Evolutionary conservation across 495 filamentous ascomycete genomes (phyloP).

Genomic region (Penicillium bialowiezense): DNA sequence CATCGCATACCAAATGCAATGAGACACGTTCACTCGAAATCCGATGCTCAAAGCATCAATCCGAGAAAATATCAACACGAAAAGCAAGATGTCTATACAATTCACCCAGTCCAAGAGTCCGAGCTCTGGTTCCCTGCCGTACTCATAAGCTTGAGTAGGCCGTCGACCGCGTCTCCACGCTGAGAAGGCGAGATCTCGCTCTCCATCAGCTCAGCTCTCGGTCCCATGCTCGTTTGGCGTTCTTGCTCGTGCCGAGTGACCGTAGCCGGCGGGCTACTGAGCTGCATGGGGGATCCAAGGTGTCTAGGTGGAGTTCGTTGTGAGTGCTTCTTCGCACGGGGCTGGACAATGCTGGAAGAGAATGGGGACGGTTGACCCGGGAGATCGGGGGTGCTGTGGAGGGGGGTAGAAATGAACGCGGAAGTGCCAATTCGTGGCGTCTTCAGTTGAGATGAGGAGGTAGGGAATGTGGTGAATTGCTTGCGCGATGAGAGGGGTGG

Average conservation of each 20-base stretch:
- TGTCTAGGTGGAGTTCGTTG: conserved; percentile 22
- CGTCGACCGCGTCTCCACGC: conserved; percentile 41
- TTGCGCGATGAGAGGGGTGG: conserved; percentile 16
- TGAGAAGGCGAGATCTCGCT: conserved; percentile 28
- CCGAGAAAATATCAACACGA: not conserved
- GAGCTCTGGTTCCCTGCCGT: conserved; percentile 22
- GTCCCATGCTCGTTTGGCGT: conserved; percentile 8
- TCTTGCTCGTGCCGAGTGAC: conserved; percentile 17
- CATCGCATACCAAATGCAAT: not conserved
- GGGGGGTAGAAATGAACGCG: conserved; percentile 19
- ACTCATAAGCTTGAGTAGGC: conserved; percentile 40
- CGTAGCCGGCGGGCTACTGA: conserved; percentile 37
- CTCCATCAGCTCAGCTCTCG: conserved; percentile 9
- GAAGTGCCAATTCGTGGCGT: conserved; percentile 23
- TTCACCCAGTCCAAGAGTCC: conserved; percentile 21
- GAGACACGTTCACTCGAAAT: not conserved
- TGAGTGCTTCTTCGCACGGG: conserved; percentile 22
- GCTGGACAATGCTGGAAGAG: conserved; percentile 5
- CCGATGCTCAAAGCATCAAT: not conserved
- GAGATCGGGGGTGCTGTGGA: conserved; percentile 22
- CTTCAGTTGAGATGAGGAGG: conserved; percentile 17
- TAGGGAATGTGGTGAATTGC: conserved; percentile 12
- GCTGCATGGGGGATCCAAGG: conserved; percentile 34
- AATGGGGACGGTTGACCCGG: conserved; percentile 14
- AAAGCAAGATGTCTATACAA: not conserved